A percentile compares a stretch with the other conserved stretches of the same genome.
phyloP scores from a whole-genome alignment of 345 rosid genomes.

The Luvunga scandens region DNA sequence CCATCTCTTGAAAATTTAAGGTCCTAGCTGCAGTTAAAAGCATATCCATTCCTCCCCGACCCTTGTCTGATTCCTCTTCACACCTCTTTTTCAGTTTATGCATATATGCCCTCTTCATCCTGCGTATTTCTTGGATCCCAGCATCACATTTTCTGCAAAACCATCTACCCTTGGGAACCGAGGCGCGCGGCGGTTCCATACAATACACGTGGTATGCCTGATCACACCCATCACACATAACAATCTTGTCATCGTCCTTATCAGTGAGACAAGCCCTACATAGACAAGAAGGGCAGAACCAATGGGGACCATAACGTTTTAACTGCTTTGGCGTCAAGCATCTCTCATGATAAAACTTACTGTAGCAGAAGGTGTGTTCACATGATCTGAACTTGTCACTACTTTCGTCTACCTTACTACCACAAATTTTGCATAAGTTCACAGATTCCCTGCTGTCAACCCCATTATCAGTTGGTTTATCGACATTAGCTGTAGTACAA shows the following conservation, averaged over 20 bases:
- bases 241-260: slow-evolving; percentile 70
- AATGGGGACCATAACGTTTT: slow-evolving; percentile 50
- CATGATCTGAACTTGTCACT: slow-evolving; percentile 57
- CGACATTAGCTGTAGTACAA: slow-evolving; percentile 31
- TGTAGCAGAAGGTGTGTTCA: slow-evolving; percentile 56
- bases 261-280: slow-evolving; percentile 79
- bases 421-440: slow-evolving; percentile 57
- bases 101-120: slow-evolving; percentile 46
- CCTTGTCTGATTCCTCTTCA: slow-evolving; percentile 32
- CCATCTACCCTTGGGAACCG: slow-evolving; percentile 73
- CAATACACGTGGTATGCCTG: slow-evolving; percentile 88
- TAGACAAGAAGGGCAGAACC: slow-evolving; percentile 96
- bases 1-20: slow-evolving; percentile 48
- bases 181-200: slow-evolving; percentile 57
- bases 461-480: slow-evolving; percentile 6
- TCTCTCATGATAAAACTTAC: slow-evolving; percentile 69
- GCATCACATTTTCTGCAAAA: slow-evolving; percentile 67
- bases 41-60: slow-evolving; percentile 71
- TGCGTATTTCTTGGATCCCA: slow-evolving; percentile 49
- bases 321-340: slow-evolving; percentile 72
- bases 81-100: slow-evolving; percentile 27
- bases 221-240: slow-evolving; percentile 91
- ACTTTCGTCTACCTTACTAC: slow-evolving; percentile 28
- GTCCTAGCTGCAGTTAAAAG: slow-evolving; percentile 79
- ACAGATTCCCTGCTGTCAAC: too few relatives aligned